Percentiles rank a stretch among this genome's conserved stretches.
Evolutionary conservation across 2,329 filamentous ascomycete genomes (phyloP).

Genomic region (Didymella arachidicola): DNA sequence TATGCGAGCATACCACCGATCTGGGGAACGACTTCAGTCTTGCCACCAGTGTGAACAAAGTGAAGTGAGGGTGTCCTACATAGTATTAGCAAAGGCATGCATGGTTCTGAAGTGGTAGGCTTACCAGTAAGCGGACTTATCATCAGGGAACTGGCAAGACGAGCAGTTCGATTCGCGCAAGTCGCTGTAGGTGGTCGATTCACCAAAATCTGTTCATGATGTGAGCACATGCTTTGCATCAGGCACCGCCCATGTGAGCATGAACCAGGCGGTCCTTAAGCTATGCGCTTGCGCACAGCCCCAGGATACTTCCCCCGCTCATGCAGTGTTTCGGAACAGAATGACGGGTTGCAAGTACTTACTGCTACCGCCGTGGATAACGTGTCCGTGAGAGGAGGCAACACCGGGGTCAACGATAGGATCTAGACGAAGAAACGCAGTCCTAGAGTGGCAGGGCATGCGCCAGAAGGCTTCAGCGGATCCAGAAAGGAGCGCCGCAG

Average conservation of each 20-base stretch:
- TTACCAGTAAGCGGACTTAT: conserved; percentile 54
- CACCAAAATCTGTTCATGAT: conserved; percentile 59
- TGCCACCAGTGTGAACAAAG: conserved; percentile 69
- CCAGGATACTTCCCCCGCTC: conserved; percentile 14
- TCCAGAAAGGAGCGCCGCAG: conserved; percentile 46
- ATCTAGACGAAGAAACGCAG: conserved; percentile 66
- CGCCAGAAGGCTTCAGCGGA: conserved; percentile 71
- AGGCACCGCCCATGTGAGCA: conserved; percentile 2
- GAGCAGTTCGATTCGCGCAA: conserved; percentile 72
- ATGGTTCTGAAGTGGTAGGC: background rate
- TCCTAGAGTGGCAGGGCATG: conserved; percentile 71
- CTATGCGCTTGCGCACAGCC: background rate
- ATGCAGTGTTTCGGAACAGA: conserved; percentile 18
- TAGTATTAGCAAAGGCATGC: conserved; percentile 2
- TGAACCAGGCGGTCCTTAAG: conserved; percentile 5
- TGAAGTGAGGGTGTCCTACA: conserved; percentile 69
- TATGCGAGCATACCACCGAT: conserved; percentile 65
- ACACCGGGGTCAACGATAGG: conserved; percentile 45
- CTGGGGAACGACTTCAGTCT: conserved; percentile 70
- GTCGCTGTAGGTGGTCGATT: conserved; percentile 67
- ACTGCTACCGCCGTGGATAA: conserved; percentile 53
- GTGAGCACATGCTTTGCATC: conserved; percentile 34
- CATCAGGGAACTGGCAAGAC: conserved; percentile 63
- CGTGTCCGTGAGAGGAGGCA: conserved; percentile 43
- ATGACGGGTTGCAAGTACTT: conserved; percentile 51